Conservation (phyloP, 768 basidiomycete species). For the Kwoniella sp. region DNA sequence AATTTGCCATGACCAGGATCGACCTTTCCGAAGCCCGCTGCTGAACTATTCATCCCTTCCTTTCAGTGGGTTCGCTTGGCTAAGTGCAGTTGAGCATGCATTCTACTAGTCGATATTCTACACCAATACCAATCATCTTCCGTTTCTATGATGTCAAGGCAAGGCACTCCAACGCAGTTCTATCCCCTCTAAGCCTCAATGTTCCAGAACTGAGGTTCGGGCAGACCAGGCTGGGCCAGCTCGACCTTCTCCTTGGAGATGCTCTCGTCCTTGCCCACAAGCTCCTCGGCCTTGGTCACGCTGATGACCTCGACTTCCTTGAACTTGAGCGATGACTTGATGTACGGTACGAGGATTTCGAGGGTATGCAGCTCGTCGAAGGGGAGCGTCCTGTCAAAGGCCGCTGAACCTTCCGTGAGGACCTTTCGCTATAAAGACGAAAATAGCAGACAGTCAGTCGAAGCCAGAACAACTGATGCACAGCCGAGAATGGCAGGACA, state of each 20-base stretch:
- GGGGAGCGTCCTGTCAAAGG: slow-evolving; percentile 76
- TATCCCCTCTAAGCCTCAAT: slow-evolving; percentile 8
- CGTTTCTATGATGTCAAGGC: too few species aligned
- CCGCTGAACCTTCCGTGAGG: slow-evolving; percentile 66
- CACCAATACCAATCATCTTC: neutral
- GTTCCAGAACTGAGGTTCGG: slow-evolving; percentile 85
- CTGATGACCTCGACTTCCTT: slow-evolving; percentile 63
- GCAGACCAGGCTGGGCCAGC: slow-evolving; percentile 78
- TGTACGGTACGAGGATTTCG: slow-evolving; percentile 71
- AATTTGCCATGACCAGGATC: too few species aligned
- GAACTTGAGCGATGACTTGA: slow-evolving; percentile 64
- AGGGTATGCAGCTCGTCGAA: slow-evolving; percentile 81
- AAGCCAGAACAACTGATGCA: neutral
- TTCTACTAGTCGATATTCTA: neutral
- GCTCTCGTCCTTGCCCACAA: slow-evolving; percentile 64
- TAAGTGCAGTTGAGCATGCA: neutral
- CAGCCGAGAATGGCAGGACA: slow-evolving; percentile 24
- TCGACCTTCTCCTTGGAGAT: slow-evolving; percentile 74
- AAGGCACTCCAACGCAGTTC: too few species aligned
- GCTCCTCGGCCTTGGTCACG: slow-evolving; percentile 69
- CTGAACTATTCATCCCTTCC: too few species aligned
- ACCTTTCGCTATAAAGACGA: slow-evolving; percentile 18
- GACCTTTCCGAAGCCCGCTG: too few species aligned
- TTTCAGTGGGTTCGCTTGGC: too few species aligned
- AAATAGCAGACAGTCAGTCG: neutral